These are phyloP conservation scores for Periconia digitata DNA, from an alignment of 2,329 filamentous ascomycete genomes.

Conservation along the genomic window DNA sequence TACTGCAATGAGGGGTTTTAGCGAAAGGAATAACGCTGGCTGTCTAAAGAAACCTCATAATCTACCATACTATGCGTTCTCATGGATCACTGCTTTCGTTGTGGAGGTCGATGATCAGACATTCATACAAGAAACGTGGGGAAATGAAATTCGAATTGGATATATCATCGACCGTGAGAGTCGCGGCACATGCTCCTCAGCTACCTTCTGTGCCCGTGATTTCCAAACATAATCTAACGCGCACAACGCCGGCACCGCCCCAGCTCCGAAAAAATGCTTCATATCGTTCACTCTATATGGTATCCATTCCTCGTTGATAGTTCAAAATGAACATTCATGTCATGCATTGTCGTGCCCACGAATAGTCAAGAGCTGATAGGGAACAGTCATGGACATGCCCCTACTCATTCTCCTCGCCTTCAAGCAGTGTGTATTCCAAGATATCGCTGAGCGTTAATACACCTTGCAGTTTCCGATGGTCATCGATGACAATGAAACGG, in stretches of 20 bases:
- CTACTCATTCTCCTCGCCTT: constrained; percentile 63
- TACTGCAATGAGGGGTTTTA: no score
- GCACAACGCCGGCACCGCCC: no score
- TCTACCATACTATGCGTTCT: no score
- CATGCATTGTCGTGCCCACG: no score
- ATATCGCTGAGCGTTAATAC: constrained; percentile 95
- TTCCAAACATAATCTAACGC: neutral
- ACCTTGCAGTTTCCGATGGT: constrained; percentile 80
- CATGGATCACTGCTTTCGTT: no score
- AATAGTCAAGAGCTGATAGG: neutral
- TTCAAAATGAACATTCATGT: no score
- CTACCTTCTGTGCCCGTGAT: neutral
- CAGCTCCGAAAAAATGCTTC: neutral
- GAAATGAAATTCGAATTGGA: neutral
- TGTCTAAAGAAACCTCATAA: no score
- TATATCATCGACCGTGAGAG: neutral
- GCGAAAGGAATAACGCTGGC: no score
- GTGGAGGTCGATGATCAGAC: no score
- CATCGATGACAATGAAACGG: constrained; percentile 88
- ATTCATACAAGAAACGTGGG: neutral
- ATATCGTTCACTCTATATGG: neutral
- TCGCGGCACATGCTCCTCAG: no score
- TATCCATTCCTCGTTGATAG: neutral
- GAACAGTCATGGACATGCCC: no score
- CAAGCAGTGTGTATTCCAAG: constrained; percentile 86